A percentile compares a stretch with the other conserved stretches of the same genome.
phyloP scores from a whole-genome alignment of 306 rosid species.

The Sphenostylis stenocarpa region DNA sequence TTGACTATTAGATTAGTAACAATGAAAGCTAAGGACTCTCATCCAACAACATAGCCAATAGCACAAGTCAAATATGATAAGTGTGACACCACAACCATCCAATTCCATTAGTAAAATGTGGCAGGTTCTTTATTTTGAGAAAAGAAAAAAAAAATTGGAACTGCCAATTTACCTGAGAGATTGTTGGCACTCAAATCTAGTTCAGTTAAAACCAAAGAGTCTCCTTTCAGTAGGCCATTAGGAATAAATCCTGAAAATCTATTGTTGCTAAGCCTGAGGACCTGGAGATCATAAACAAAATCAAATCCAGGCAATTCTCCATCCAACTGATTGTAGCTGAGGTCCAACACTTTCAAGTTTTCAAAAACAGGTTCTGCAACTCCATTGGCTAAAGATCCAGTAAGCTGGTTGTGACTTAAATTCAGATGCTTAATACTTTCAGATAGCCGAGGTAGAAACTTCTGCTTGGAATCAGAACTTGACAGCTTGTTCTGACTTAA shows the following conservation, averaged over 20 bases:
- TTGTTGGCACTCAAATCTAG: slow-evolving; percentile 97
- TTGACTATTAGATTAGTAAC: slow-evolving; percentile 32
- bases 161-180: slow-evolving; percentile 72
- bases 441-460: slow-evolving; percentile 64
- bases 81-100: background rate
- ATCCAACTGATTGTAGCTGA: slow-evolving; percentile 83
- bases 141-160: slow-evolving; percentile 15
- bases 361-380: slow-evolving; percentile 66
- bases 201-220: slow-evolving; percentile 75
- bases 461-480: slow-evolving; percentile 60
- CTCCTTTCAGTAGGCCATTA: slow-evolving; percentile 77
- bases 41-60: background rate
- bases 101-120: slow-evolving; percentile 7
- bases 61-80: background rate
- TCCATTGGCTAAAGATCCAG: slow-evolving; percentile 73
- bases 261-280: slow-evolving; percentile 92
- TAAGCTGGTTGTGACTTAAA: slow-evolving; percentile 80
- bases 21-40: background rate
- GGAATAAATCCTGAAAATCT: slow-evolving; percentile 83
- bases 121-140: background rate
- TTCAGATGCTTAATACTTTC: slow-evolving; percentile 77
- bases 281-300: slow-evolving; percentile 86
- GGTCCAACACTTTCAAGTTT: slow-evolving; percentile 86
- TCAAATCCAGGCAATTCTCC: slow-evolving; percentile 95
- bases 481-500: slow-evolving; percentile 75